Evolutionary conservation across 371 early-diverging fungal genomes (phyloP).

Genomic region (Gilbertella persicaria): DNA sequence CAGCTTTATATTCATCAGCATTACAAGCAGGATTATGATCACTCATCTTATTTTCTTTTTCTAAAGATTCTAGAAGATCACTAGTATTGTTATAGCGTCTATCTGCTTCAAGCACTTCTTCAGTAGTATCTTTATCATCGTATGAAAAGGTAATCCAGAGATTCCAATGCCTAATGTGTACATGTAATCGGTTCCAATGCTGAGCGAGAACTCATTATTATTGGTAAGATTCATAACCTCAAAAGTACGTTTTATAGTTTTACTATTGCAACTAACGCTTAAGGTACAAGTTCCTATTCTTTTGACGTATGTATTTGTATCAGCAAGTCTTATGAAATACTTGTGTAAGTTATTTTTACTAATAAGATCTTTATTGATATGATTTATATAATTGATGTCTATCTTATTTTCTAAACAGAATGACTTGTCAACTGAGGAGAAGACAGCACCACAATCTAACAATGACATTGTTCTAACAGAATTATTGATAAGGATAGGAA

Average conservation of each 20-base stretch:
- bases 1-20: not conserved
- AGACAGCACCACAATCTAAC: too few species aligned
- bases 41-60: not conserved
- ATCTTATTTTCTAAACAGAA: too few species aligned
- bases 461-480: too few species aligned
- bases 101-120: not conserved
- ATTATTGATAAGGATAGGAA: too few species aligned
- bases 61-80: slow-evolving; percentile 1
- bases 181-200: not conserved
- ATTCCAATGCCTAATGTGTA: not conserved
- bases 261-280: not conserved
- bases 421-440: too few species aligned
- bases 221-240: not conserved
- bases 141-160: slow-evolving; percentile 1
- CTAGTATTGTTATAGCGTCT: not conserved
- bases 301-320: not conserved
- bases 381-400: too few species aligned
- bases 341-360: too few species aligned
- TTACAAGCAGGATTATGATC: not conserved
- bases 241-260: not conserved
- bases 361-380: too few species aligned
- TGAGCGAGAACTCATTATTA: not conserved
- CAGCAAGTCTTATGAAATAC: not conserved
- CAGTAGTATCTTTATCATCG: not conserved
- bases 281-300: not conserved